A percentile compares a stretch with the other conserved stretches of the same genome.
Evolutionary conservation across 352 stramenopile species (phyloP).

Genomic region (Phytophthora tentaculata): DNA sequence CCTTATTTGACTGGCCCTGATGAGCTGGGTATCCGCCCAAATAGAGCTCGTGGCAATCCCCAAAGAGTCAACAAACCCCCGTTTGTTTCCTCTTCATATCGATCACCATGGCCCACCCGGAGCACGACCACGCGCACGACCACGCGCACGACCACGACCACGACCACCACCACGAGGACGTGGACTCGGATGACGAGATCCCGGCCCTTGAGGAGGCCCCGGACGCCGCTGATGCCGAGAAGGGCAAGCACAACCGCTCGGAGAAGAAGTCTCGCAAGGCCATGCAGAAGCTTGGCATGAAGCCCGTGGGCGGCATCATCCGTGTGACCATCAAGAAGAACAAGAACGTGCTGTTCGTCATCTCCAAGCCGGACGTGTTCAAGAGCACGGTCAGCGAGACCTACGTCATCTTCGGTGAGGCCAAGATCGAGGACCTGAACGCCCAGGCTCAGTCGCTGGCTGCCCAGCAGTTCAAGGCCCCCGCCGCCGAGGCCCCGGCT

Average conservation of each 20-base stretch:
- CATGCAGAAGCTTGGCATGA: slow-evolving; percentile 99
- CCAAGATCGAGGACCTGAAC: slow-evolving; percentile 98
- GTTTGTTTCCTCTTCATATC: slow-evolving; percentile 2
- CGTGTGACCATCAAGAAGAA: slow-evolving; percentile 98
- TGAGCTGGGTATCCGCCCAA: not conserved
- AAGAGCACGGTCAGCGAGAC: slow-evolving; percentile 95
- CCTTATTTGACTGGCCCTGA: slow-evolving; percentile 28
- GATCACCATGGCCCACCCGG: slow-evolving; percentile 51
- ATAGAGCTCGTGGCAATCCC: slow-evolving; percentile 22
- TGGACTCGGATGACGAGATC: slow-evolving; percentile 86
- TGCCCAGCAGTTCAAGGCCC: slow-evolving; percentile 93
- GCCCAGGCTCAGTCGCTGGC: slow-evolving; percentile 87
- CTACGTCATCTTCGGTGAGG: slow-evolving; percentile 99
- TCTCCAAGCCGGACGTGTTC: slow-evolving; percentile 98
- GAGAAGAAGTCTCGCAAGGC: slow-evolving; percentile 99
- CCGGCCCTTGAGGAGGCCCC: slow-evolving; percentile 77
- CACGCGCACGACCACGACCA: slow-evolving; percentile 54
- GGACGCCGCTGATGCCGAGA: slow-evolving; percentile 69
- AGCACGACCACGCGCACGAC: slow-evolving; percentile 49
- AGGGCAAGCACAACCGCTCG: slow-evolving; percentile 94
- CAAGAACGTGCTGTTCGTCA: slow-evolving; percentile 98
- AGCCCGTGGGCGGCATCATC: slow-evolving; percentile 95
- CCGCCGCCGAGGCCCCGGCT: slow-evolving; percentile 62
- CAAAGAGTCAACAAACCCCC: slow-evolving; percentile 21
- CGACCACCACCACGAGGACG: slow-evolving; percentile 69